These are phyloP conservation scores for Aphanomyces astaci DNA, from an alignment of 352 stramenopile species.

Conservation along the genomic window DNA sequence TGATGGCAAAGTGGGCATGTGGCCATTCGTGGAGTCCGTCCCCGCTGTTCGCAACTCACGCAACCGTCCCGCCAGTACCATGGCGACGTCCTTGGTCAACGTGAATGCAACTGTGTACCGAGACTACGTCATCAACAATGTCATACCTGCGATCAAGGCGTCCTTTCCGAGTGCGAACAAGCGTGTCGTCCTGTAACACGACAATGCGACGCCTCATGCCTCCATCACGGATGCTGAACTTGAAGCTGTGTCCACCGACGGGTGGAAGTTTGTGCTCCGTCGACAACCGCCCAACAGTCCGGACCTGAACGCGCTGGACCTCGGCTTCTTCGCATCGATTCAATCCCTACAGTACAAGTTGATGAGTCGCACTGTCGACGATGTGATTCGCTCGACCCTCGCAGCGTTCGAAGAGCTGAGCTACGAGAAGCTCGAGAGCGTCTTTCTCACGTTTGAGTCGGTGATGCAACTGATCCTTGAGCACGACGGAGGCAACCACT, in stretches of 20 bases:
- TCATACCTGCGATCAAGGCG: neutral
- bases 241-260: neutral
- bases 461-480: conserved; percentile 5
- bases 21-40: neutral
- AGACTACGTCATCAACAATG: neutral
- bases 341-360: conserved; percentile 23
- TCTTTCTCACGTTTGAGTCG: conserved; percentile 17
- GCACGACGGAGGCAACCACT: conserved; percentile 11
- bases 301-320: conserved; percentile 30
- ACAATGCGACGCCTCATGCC: conserved; percentile 10
- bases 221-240: conserved; percentile 24
- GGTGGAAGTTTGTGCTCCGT: conserved; percentile 26
- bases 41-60: neutral
- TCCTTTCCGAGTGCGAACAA: neutral
- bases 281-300: conserved; percentile 28
- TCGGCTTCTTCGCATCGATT: conserved; percentile 28
- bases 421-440: conserved; percentile 1
- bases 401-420: neutral
- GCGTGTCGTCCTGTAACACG: neutral
- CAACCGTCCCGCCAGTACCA: neutral
- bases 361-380: neutral
- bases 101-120: conserved; percentile 21
- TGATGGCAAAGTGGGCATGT: neutral
- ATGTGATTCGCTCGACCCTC: conserved; percentile 1
- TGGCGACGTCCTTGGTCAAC: neutral